phyloP scores from a whole-genome alignment of 2,329 filamentous ascomycete species.

The Claviceps purpurea region DNA sequence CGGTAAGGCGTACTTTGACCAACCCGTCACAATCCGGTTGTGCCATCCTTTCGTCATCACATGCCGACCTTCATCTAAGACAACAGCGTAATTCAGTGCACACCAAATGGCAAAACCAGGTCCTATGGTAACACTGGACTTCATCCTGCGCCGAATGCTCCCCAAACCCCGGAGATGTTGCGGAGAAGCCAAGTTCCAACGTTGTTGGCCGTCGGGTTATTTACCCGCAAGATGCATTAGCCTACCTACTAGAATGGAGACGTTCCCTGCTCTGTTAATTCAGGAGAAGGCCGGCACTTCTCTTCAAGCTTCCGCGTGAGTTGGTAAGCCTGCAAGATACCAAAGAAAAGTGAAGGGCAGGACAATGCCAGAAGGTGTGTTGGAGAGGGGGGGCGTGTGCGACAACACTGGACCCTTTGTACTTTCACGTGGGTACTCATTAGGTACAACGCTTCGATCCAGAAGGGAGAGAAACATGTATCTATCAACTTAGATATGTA shows the following conservation, averaged over 20 bases:
- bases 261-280: background rate
- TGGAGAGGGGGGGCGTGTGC: background rate
- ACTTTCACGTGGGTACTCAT: background rate
- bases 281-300: no score
- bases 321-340: background rate
- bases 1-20: background rate
- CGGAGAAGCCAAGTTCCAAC: no score
- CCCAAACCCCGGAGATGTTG: no score
- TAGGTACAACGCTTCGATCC: background rate
- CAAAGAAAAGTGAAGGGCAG: background rate
- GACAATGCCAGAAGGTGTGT: background rate
- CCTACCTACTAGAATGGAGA: background rate
- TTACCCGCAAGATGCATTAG: background rate
- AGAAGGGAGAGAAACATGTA: background rate
- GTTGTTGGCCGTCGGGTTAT: background rate
- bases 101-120: background rate
- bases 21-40: constrained; percentile 1
- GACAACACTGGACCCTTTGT: background rate
- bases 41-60: constrained; percentile 1
- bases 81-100: background rate
- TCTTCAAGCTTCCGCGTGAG: no score
- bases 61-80: constrained; percentile 1
- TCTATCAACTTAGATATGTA: no score
- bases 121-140: background rate
- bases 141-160: no score